Evolutionary conservation across 2,329 filamentous ascomycete genomes (phyloP), one percentile per base, ranked within the genome.

Genomic region (Neospermospora avenae): DNA sequence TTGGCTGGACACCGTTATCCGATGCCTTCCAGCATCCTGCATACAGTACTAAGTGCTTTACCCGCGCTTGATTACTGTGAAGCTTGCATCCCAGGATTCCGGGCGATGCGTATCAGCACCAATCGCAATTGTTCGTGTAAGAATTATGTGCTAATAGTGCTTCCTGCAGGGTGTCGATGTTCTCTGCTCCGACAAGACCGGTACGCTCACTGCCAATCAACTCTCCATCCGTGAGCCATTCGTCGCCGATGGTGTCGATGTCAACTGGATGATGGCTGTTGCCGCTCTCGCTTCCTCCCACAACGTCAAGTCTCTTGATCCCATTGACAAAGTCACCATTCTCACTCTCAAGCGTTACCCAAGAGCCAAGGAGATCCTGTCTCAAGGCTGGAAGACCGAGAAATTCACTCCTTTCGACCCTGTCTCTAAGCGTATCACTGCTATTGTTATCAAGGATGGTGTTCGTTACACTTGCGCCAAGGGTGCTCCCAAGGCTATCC

Each of bases 201-300:
- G 88, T 79, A 91, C 88, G 35, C 81, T 91, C 68, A 89, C 86
- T 60, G 86, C 86, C 68, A 89, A 89, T 75, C 87, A 91, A 79
- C 81, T 91, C 56, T 87, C 84, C 71, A 88, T 91, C 71, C 87
- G 88, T 73, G 88, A 91, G 72, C 88, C 88, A 20, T 91, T 87
- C 76, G 87, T 90, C 61, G 84, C 86, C 63, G 88, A 90, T 75
- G 88, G 88, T 69, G 84, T 89, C 72, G 87, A 90, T 75, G 84
- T 90, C 74, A 88, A 91, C 80, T 91, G 87, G 87, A 90, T 91
- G 87, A 90, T 91, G 88, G 87, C 88, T 65, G 88, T 89, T 62
- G 88, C 88, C 62, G 88, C 88, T 63, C 83, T 91, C 58, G 88
- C 88, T 60, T 90, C 87, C 55, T 90, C 88, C 64, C 88, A 91